Evolutionary conservation across 495 filamentous ascomycete species (phyloP), one percentile per base, ranked within the genome.

Genomic region (Penicillium robsamsonii): DNA sequence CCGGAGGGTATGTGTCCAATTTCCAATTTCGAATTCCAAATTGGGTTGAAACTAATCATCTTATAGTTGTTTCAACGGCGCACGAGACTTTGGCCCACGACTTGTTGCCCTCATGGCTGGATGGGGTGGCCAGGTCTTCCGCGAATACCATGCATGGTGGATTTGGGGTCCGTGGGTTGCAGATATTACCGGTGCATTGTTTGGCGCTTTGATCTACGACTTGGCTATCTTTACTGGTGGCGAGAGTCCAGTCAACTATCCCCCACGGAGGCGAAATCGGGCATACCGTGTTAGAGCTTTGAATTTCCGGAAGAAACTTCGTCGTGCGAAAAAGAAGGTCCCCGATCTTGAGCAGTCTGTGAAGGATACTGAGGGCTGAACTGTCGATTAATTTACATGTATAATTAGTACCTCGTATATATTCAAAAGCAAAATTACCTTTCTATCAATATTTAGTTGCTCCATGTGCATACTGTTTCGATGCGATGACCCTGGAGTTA

Each of bases 61-160:
- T 37, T 5, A 42, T 29, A 66, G 64, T 8, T 67, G 64, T 35
- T 58, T 64, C 18, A 67, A 67, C 17, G 51, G 55, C 24, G 64
- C 52, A 0, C 50, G 64, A 41, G 61, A 67, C 24, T 62, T 67
- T 29, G 64, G 64, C 1, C 64, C 64, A 3, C 53, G 61, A 7
- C 56, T 64, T n/a, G 61, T 62, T n/a, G 58, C 56, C 25, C 42
- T 67, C 2, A 67, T 67, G 61, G 64, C 58, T 25, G 64, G 64
- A 10, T 67, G 58, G 45, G 64, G 64, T 5, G 46, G 52, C n/a
- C 49, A n/a, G 52, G 53, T 42, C 30, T 51, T 25, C 44, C 45
- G 24, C 42, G 40, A 27, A 38, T 53, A 18, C 55, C 50, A 60
- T 31, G 63, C 53, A 6, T 66, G 63, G 63, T 67, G 61, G 64